Evolutionary conservation across 2,329 filamentous ascomycete species (phyloP).

Genomic region (Fusarium verticillioides): DNA sequence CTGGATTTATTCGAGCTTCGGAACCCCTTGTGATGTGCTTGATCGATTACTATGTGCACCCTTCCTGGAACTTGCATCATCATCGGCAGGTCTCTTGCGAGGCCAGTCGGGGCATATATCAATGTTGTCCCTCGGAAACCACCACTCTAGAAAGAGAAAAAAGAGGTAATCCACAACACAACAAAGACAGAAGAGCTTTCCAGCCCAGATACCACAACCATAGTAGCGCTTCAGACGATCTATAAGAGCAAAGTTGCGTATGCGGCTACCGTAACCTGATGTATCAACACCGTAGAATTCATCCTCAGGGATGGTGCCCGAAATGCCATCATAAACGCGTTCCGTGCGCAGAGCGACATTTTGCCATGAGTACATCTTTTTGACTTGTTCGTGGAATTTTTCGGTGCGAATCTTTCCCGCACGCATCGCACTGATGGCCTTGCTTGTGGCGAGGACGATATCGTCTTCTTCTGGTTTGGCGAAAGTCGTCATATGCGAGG

Average conservation of each 20-base stretch:
- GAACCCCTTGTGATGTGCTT: slow-evolving; percentile 47
- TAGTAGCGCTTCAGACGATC: slow-evolving; percentile 97
- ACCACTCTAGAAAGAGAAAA: slow-evolving; percentile 87
- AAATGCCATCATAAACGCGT: slow-evolving; percentile 93
- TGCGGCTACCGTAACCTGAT: slow-evolving; percentile 73
- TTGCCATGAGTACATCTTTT: slow-evolving; percentile 98
- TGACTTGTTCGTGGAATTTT: slow-evolving; percentile 95
- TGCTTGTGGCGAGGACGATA: slow-evolving; percentile 86
- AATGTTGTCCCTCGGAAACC: slow-evolving; percentile 84
- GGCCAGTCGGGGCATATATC: slow-evolving; percentile 95
- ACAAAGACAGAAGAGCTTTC: slow-evolving; percentile 95
- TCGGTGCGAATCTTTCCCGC: slow-evolving; percentile 91
- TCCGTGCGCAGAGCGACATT: slow-evolving; percentile 95
- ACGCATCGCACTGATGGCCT: slow-evolving; percentile 86
- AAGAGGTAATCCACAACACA: slow-evolving; percentile 94
- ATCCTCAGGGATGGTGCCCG: slow-evolving; percentile 82
- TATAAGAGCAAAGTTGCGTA: slow-evolving; percentile 91
- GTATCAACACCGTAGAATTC: slow-evolving; percentile 89
- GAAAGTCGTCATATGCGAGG: slow-evolving; percentile 96
- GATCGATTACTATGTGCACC: slow-evolving; percentile 47
- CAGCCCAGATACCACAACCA: slow-evolving; percentile 97
- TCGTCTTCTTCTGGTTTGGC: slow-evolving; percentile 97
- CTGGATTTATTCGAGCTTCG: slow-evolving; percentile 39
- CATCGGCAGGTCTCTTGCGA: slow-evolving; percentile 67
- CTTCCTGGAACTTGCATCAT: slow-evolving; percentile 46